Evolutionary conservation across 2,329 filamentous ascomycete species (phyloP).

Genomic region (Aspergillus sp.): DNA sequence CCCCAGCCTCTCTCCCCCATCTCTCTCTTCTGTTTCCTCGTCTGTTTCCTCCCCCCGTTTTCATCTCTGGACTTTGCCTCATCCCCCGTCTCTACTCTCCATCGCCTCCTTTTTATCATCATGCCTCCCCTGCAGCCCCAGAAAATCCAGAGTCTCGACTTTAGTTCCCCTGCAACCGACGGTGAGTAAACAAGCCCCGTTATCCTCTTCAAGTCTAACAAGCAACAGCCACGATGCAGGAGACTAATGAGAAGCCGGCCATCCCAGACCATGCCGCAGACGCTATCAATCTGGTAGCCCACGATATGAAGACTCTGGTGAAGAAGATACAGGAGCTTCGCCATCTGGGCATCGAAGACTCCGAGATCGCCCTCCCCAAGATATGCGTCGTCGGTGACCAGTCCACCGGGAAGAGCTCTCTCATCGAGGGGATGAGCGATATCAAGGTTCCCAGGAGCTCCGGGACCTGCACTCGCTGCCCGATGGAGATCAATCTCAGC

Average conservation of each 20-base stretch:
- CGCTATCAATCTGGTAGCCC: slow-evolving; percentile 19
- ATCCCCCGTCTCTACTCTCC: no score
- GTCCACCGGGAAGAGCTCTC: slow-evolving; percentile 68
- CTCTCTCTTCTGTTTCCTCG: no score
- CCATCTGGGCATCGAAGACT: slow-evolving; percentile 61
- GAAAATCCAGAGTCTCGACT: no score
- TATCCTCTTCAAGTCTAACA: background rate
- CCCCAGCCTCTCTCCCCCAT: no score
- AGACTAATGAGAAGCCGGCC: no score
- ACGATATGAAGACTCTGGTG: slow-evolving; percentile 29
- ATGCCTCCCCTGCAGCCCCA: no score
- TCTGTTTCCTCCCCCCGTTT: no score
- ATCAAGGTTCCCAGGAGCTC: slow-evolving; percentile 62
- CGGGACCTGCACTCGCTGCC: slow-evolving; percentile 71
- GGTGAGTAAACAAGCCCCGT: no score
- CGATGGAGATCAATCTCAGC: slow-evolving; percentile 66
- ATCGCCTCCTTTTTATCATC: no score
- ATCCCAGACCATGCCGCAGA: slow-evolving; percentile 3
- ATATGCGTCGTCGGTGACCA: slow-evolving; percentile 80
- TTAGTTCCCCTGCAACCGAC: no score
- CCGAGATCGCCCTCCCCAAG: slow-evolving; percentile 59
- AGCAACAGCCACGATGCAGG: slow-evolving; percentile 1
- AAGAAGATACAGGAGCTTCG: slow-evolving; percentile 51
- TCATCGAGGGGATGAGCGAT: slow-evolving; percentile 53
- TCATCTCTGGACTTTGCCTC: no score